Percentiles rank a stretch among this genome's conserved stretches.
Evolutionary conservation across 305 asterid species (phyloP).

Genomic region (Fraxinus angustifolia): DNA sequence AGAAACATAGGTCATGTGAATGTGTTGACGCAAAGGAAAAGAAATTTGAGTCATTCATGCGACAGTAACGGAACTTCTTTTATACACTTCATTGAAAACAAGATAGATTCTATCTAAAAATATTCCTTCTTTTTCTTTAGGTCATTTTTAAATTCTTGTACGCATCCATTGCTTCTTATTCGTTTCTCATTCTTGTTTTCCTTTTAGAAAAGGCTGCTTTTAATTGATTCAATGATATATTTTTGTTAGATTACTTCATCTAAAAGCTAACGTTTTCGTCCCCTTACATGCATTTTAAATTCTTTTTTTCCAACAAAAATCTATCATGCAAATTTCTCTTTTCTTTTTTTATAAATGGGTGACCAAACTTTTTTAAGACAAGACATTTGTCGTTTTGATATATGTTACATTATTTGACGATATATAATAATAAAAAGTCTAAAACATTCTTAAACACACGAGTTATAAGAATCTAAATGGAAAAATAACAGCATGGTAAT

Average conservation of each 20-base stretch:
- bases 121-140: not conserved
- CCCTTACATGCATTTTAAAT: not conserved
- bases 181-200: not conserved
- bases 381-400: not conserved
- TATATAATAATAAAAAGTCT: not conserved
- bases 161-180: not conserved
- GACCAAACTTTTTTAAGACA: not conserved
- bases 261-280: not conserved
- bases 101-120: conserved; percentile 19
- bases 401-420: not conserved
- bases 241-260: not conserved
- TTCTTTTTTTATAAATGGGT: not conserved
- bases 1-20: conserved; percentile 11
- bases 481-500: too few species aligned
- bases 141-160: conserved; percentile 14
- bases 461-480: not conserved
- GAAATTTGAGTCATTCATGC: conserved; percentile 22
- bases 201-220: not conserved
- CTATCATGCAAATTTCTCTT: not conserved
- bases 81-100: conserved; percentile 33
- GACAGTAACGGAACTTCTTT: conserved; percentile 40
- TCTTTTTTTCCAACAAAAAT: not conserved
- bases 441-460: not conserved
- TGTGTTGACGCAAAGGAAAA: not conserved
- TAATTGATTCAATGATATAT: not conserved